Percentiles rank a stretch among this genome's conserved stretches.
Evolutionary conservation across 1,284 basidiomycete genomes (phyloP).

Genomic region (Sanghuangporus baumii): DNA sequence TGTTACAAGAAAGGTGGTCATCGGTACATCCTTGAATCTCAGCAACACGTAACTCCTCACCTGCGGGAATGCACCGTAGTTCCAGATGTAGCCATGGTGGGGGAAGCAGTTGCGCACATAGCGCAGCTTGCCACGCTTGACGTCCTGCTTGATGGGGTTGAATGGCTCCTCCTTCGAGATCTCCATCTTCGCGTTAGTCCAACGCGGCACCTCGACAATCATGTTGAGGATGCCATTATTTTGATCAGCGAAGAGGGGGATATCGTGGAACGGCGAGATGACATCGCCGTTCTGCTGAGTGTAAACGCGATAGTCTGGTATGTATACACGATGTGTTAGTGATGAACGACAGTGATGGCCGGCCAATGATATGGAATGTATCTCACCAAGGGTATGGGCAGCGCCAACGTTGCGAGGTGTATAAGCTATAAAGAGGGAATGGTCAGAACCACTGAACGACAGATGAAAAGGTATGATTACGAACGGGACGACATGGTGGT

Average conservation of each 20-base stretch:
- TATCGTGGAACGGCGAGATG: slow-evolving; percentile 92
- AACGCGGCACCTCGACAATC: slow-evolving; percentile 97
- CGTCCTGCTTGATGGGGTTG: slow-evolving; percentile 99
- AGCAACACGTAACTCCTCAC: slow-evolving; percentile 35
- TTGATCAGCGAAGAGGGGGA: slow-evolving; percentile 94
- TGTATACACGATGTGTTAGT: slow-evolving; percentile 5
- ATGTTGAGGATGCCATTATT: slow-evolving; percentile 94
- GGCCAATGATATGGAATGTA: background rate
- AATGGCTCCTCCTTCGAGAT: slow-evolving; percentile 96
- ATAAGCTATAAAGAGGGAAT: slow-evolving; percentile 45
- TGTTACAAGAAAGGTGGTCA: slow-evolving; percentile 30
- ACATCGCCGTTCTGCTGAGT: slow-evolving; percentile 86
- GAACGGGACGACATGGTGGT: slow-evolving; percentile 53
- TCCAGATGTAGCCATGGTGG: slow-evolving; percentile 99
- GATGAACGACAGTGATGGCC: background rate
- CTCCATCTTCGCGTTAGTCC: slow-evolving; percentile 99
- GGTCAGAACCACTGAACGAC: slow-evolving; percentile 16
- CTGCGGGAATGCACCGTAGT: slow-evolving; percentile 97
- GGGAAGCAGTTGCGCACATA: slow-evolving; percentile 99
- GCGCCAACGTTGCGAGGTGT: slow-evolving; percentile 78
- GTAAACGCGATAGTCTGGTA: slow-evolving; percentile 88
- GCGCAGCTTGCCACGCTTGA: slow-evolving; percentile 93
- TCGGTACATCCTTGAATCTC: background rate
- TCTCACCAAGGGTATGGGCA: slow-evolving; percentile 86
- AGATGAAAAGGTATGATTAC: slow-evolving; percentile 36